Conservation (phyloP, 257 asterid genomes). For the Capsicum rhomboideum region DNA sequence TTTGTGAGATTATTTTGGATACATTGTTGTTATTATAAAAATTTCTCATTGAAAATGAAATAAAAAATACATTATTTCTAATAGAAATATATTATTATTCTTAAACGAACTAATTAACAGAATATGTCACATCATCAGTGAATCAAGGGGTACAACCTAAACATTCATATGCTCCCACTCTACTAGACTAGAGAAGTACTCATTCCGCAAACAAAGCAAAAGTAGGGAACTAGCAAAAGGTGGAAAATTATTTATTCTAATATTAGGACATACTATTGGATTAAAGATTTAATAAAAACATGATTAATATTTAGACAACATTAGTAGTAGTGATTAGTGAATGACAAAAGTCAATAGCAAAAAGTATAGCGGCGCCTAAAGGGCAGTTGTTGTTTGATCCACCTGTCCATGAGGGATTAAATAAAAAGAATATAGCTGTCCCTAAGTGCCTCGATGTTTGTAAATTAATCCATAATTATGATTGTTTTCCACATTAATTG, state of each 20-base stretch:
- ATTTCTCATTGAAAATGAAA: background rate
- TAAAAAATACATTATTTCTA: no score
- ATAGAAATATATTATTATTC: no score
- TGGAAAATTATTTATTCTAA: background rate
- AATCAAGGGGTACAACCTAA: background rate
- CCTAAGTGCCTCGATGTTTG: background rate
- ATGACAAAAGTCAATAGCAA: background rate
- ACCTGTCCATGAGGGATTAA: background rate
- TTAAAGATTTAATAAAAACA: background rate
- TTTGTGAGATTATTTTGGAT: background rate
- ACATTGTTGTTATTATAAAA: background rate
- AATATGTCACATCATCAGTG: no score
- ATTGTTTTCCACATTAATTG: background rate
- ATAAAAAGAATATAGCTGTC: background rate
- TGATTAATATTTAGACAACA: background rate
- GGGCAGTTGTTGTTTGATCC: slow-evolving; percentile 11
- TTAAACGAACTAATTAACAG: no score
- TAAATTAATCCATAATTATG: background rate
- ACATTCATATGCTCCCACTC: background rate
- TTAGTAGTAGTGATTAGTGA: background rate
- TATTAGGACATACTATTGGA: background rate
- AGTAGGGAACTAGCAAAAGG: background rate
- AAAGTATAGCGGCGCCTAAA: slow-evolving; percentile 4
- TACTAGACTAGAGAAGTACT: no score
- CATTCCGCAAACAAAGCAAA: background rate